phyloP scores from a whole-genome alignment of 208 protist genomes.

The Wallacemonas sp. region DNA sequence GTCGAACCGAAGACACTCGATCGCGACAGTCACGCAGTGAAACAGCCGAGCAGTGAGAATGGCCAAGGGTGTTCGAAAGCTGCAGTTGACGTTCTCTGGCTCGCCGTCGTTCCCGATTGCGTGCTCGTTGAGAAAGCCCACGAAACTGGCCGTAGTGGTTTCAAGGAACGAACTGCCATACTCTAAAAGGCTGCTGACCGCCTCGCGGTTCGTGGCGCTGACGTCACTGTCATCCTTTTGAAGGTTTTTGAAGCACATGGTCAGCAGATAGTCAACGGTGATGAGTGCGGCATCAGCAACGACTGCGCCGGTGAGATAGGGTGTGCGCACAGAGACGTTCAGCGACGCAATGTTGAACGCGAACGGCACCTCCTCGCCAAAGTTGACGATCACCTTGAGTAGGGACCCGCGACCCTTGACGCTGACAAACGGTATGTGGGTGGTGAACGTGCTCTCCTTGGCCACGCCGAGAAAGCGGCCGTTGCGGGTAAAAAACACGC shows the following conservation, averaged over 20 bases:
- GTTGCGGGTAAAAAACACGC: constrained; percentile 89
- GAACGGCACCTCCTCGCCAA: constrained; percentile 79
- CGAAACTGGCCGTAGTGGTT: constrained; percentile 16
- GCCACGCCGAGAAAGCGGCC: constrained; percentile 84
- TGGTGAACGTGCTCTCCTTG: constrained; percentile 40
- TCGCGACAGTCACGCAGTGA: constrained; percentile 55
- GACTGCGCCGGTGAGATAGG: constrained; percentile 44
- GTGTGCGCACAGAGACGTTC: constrained; percentile 60
- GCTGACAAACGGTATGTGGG: constrained; percentile 65
- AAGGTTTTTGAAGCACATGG: constrained; percentile 67
- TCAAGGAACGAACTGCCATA: constrained; percentile 63
- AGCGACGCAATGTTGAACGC: constrained; percentile 76
- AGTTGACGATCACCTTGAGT: constrained; percentile 87
- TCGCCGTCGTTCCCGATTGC: neutral
- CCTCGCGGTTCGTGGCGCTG: constrained; percentile 40
- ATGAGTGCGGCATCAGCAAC: constrained; percentile 69
- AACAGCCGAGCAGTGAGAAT: constrained; percentile 65
- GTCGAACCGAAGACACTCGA: constrained; percentile 84
- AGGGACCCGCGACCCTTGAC: constrained; percentile 48
- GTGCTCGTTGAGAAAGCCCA: neutral
- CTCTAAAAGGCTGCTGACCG: constrained; percentile 68
- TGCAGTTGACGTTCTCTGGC: constrained; percentile 9
- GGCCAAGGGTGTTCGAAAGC: constrained; percentile 20
- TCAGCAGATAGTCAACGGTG: constrained; percentile 73
- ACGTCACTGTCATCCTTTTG: constrained; percentile 7